Conservation (phyloP, 129 eudicot species). For the Kitagawia praeruptora region DNA sequence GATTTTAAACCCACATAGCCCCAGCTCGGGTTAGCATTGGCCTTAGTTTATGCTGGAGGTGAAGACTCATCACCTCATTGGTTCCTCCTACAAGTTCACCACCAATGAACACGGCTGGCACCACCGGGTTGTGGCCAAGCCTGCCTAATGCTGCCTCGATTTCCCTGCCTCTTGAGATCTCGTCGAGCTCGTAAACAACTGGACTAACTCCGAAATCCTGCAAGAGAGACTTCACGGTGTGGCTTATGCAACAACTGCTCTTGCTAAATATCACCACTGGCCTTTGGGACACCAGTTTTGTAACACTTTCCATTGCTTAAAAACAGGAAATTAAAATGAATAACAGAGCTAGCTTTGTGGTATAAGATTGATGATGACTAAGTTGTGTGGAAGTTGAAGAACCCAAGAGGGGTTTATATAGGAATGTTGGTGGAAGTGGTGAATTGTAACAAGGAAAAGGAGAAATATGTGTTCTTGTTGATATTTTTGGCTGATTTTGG, state of each 20-base stretch:
- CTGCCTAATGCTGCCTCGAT: slow-evolving; percentile 21
- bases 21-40: slow-evolving; percentile 22
- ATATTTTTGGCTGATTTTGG: neutral
- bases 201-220: slow-evolving; percentile 15
- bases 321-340: neutral
- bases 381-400: slow-evolving; percentile 2
- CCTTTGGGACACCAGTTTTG: neutral
- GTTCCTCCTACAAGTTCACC: slow-evolving; percentile 27
- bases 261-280: slow-evolving; percentile 25
- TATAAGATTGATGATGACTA: neutral
- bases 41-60: slow-evolving; percentile 13
- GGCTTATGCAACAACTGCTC: slow-evolving; percentile 16
- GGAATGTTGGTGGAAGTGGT: neutral
- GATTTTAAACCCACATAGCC: slow-evolving; percentile 14
- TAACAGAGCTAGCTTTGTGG: neutral
- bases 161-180: slow-evolving; percentile 18
- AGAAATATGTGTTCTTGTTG: neutral
- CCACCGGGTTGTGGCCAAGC: slow-evolving; percentile 23
- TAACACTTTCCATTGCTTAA: slow-evolving; percentile 1
- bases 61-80: slow-evolving; percentile 25
- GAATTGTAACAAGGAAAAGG: neutral
- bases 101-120: slow-evolving; percentile 31
- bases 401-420: neutral
- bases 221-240: slow-evolving; percentile 18
- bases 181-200: slow-evolving; percentile 19